Base-by-base conservation (phyloP, 345 rosid species). In the Lumnitzera racemosa region DNA sequence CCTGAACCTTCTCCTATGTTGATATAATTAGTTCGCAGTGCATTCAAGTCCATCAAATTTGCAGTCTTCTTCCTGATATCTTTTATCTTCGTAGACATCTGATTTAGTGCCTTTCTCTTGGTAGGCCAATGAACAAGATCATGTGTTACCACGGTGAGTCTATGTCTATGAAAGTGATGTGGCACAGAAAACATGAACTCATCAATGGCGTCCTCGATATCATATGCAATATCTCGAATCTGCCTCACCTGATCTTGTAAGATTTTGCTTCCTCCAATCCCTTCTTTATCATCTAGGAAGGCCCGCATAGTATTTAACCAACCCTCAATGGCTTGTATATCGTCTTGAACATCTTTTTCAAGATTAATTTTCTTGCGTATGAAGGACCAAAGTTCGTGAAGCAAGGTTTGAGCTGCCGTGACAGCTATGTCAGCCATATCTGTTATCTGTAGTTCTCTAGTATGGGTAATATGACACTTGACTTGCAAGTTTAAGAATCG, bases 161-260 rank as follows among this genome's bases (percentile, higher is more conserved):
- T 31, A 48, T 23, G 53, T 0, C 15, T 9, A 46, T 60, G 76
- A 5, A 24, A 59, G 55, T 59, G 59, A 49, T 20, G 43, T 0
- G 57, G 41, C 6, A 49, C 13, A 0, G n/a, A 31, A 8, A 63
- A 43, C 46, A 61, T 41, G 66, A 27, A 59, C 51, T 63, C 59
- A 7, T 63, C 72, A 0, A 77, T 16, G 50, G 57, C 62, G 53
- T 77, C 81, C 51, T 70, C 73, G 4, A 59, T 20, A 20, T 67
- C 76, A n/a, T 54, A 60, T 0, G 72, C 78, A 0, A 73, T 51
- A 16, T 70, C 75, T 46, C 71, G 50, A 23, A 73, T 51, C 52
- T 76, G 80, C 71, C 47, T 52, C 58, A 69, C 69, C 72, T 67
- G 54, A 12, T 58, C 66, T 24, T 55, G 46, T 25, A 23, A 50